Conservation (phyloP, 441 rosid species). For the Breynia disticha region DNA sequence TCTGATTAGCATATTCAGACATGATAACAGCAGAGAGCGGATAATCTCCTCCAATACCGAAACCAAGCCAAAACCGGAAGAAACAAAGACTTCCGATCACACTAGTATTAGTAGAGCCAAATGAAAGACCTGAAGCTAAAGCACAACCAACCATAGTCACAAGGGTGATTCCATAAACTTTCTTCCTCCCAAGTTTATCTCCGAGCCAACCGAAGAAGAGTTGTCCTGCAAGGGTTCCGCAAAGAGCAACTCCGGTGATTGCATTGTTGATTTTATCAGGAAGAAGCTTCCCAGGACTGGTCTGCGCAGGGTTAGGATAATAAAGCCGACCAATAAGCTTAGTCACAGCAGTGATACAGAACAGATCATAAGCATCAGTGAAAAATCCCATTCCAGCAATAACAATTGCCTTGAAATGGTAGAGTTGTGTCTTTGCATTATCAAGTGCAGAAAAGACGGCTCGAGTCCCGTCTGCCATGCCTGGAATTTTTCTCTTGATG, state of each 20-base stretch:
- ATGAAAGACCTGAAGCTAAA: not conserved
- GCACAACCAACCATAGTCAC: not conserved
- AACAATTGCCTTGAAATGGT: not conserved
- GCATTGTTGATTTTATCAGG: not conserved
- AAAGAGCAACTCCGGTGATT: not conserved
- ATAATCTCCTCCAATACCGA: not conserved
- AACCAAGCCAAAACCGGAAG: not conserved
- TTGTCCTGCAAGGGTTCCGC: not conserved
- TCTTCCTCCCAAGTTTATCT: not conserved
- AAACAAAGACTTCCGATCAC: not conserved
- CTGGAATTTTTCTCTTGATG: not conserved
- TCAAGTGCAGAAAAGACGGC: not conserved
- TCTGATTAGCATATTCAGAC: not conserved
- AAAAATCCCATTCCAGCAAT: not conserved
- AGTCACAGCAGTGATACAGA: not conserved
- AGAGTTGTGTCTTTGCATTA: not conserved
- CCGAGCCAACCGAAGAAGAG: not conserved
- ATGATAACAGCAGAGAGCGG: not conserved
- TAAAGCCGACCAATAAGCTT: not conserved
- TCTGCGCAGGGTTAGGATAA: not conserved
- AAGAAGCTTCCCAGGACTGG: not conserved
- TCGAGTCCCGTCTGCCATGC: not conserved
- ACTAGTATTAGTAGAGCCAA: not conserved
- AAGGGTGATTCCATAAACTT: slow-evolving; percentile 1
- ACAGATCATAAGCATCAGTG: not conserved